Conservation (phyloP, 140 eudicot species). For the Flaveria floridana region DNA sequence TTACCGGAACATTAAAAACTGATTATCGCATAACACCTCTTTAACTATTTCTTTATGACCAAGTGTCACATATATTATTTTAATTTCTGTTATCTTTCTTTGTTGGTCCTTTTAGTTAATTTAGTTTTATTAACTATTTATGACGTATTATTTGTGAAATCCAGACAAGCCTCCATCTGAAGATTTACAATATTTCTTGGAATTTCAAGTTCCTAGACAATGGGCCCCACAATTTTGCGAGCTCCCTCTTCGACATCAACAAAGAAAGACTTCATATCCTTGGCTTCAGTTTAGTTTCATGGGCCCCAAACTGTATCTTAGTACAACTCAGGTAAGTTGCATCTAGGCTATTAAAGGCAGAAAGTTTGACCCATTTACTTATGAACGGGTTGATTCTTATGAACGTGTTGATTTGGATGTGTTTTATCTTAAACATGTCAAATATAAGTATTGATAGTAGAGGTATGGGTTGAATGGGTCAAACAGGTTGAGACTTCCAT, state of each 20-base stretch:
- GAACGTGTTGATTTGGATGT: background rate
- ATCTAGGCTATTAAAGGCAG: background rate
- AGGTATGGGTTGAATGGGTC: background rate
- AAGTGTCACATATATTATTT: background rate
- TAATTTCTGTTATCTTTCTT: background rate
- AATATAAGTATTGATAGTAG: background rate
- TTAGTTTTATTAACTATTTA: background rate
- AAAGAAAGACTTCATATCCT: slow-evolving; percentile 63
- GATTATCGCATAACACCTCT: background rate
- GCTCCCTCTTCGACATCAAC: slow-evolving; percentile 89
- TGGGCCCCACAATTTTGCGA: slow-evolving; percentile 91
- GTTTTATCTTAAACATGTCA: background rate
- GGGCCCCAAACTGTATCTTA: slow-evolving; percentile 74
- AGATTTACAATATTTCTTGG: slow-evolving; percentile 85
- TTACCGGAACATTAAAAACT: no score
- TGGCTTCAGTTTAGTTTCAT: slow-evolving; percentile 60
- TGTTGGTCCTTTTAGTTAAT: slow-evolving; percentile 13
- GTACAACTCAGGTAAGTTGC: slow-evolving; percentile 68
- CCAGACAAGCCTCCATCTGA: slow-evolving; percentile 82
- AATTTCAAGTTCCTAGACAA: slow-evolving; percentile 93
- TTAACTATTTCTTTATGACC: background rate
- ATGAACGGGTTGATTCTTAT: background rate
- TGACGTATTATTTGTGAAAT: background rate
- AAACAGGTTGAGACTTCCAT: background rate
- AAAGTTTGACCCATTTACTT: background rate